Base-by-base conservation (phyloP, 768 basidiomycete species). In the Boletus bicolor region DNA sequence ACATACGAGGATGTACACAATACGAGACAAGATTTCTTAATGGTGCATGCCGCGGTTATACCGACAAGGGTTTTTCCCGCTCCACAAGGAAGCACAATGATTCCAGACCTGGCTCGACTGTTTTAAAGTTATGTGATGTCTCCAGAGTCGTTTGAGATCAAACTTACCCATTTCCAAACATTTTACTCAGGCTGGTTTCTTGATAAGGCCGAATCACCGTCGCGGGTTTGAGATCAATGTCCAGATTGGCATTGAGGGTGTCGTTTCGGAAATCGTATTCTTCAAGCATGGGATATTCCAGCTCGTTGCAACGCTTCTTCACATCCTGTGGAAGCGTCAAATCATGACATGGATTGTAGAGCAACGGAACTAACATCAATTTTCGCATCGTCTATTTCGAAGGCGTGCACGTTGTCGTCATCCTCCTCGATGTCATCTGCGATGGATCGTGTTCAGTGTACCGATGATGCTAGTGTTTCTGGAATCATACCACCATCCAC, bases 231-330 rank as follows among this genome's bases (percentile, higher is more conserved):
- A 99, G 82, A 72, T 99, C 97, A 54, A 99, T 99, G 68, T 99
- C 97, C 44, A 99, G 80, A 72, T 98, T 96, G 30, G 97, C 83
- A 68, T 99, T 99, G 62, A 94, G 76, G 0, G 91, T 93, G 70
- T 99, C 97, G 68, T 98, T 96, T 42, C 95, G 81, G 79, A 98
- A 99, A 72, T 99, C 97, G 68, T 99, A 99, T 74, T 99, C 97
- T 71, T 99, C 97, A 43, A 99, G 79, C 86, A 98, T 97, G 8
- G 97, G 97, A 61, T 95, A 93, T 68, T 98, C 94, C 38, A 98
- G 81, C 63, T 97, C 96, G 65, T 94, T 94, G 68, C 97, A 98
- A 37, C 93, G 87, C 64, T 91, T 91, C 75, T 98, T 96, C 58
- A 99, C 94, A 61, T 91, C 91, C 93, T 96, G 60, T 12, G 46